A percentile compares a stretch with the other conserved stretches of the same genome.
Conservation (phyloP, 768 basidiomycete genomes). For the Naganishia antarctica region DNA sequence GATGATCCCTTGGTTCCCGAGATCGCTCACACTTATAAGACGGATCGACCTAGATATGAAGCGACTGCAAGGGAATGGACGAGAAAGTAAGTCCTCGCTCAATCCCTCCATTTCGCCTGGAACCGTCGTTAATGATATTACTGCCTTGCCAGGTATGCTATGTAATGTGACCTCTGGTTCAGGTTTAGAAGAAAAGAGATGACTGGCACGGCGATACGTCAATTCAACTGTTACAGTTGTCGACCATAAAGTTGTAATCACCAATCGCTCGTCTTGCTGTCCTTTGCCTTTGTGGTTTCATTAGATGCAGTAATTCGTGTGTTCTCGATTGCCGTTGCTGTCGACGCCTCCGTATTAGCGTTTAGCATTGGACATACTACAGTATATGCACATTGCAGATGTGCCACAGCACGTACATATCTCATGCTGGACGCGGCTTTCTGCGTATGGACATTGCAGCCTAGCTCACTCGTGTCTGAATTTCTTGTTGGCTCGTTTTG, state of each 20-base stretch:
- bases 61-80: constrained; percentile 99
- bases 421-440: no score
- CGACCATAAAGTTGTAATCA: constrained; percentile 6
- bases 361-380: no score
- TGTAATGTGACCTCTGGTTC: constrained; percentile 3
- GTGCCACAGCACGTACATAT: no score
- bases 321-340: no score
- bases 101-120: not conserved
- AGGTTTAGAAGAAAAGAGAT: constrained; percentile 15
- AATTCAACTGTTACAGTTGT: constrained; percentile 16
- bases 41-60: constrained; percentile 92
- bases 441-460: no score
- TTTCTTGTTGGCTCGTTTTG: no score
- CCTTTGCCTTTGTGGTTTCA: constrained; percentile 3
- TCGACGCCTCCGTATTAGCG: no score
- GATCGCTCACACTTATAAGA: constrained; percentile 99
- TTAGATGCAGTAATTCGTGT: constrained; percentile 23
- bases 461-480: no score
- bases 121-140: not conserved
- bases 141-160: constrained; percentile 22
- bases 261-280: constrained; percentile 21
- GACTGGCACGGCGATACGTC: constrained; percentile 16
- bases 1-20: constrained; percentile 98
- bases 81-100: constrained; percentile 66
- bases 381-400: no score